Evolutionary conservation across 2,329 filamentous ascomycete genomes (phyloP), one percentile per base, ranked within the genome.

Genomic region (Waltergamsia citrina): DNA sequence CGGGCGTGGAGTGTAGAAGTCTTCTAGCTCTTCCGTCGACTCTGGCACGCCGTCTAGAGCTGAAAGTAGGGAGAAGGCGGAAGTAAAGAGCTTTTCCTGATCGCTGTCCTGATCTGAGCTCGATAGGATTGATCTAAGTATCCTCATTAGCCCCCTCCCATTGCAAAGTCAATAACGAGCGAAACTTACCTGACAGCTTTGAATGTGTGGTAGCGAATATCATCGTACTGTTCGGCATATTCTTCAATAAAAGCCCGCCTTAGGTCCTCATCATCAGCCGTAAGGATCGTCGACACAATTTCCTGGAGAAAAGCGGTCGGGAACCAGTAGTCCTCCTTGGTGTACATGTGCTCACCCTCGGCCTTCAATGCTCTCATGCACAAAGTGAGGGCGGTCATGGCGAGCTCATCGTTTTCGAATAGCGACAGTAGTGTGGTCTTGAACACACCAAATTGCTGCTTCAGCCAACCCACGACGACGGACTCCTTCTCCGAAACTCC

Each of bases 331-430:
- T 80, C 75, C 6, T 75, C 71, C 17, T 71, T 71, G 36, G 71
- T 71, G 36, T 68, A 69, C 23, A 78, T 53, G 47, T 75, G 62
- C 41, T 75, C 73, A 14, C 73, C 79, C 51, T 94, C 85, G 33
- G 82, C 80, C 62, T 93, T 92, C 43, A 94, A 62, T 31, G 93
- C 58, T 36, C 82, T 78, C 87, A 95, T 93, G 37, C 79, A 71
- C 32, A 95, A 62, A 1, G 81, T 85, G 46, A 96, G 59, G 9
- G 77, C 80, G 12, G 82, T 84, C 28, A 73, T 68, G 41, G 85
- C 76, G n/a, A 77, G 60, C 4, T 72, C 63, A 39, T 81, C 72
- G 10, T 74, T 69, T 36, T 60, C 59, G 29, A 95, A 62, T 42
- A 85, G 68, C 4, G 57, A 55, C 19, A 81, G 47, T 26, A 95